A percentile compares a stretch with the other conserved stretches of the same genome.
Conservation (phyloP, 805 yeast species). For the Candida khao-thaluensis region DNA sequence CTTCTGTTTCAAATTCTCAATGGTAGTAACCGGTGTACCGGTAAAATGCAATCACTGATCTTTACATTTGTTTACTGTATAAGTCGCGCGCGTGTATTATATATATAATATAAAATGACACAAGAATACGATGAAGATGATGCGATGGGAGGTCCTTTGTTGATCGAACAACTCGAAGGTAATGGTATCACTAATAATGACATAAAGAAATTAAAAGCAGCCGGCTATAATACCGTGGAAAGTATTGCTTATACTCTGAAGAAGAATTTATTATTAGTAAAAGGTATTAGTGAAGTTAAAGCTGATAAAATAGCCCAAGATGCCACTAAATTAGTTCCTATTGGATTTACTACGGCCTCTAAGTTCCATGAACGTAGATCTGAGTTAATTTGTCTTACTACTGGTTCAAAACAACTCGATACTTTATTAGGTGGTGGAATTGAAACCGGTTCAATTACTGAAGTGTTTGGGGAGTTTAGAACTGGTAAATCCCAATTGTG, state of each 20-base stretch:
- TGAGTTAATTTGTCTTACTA: constrained; percentile 87
- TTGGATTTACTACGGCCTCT: constrained; percentile 97
- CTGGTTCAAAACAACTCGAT: constrained; percentile 93
- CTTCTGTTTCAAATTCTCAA: too few species aligned
- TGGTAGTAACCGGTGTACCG: neutral
- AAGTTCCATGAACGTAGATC: constrained; percentile 89
- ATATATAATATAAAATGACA: constrained; percentile 10
- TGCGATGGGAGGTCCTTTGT: constrained; percentile 38
- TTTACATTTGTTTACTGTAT: constrained; percentile 3
- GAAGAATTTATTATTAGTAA: constrained; percentile 69
- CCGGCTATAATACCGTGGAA: constrained; percentile 87
- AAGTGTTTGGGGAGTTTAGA: constrained; percentile 94
- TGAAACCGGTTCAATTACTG: constrained; percentile 96
- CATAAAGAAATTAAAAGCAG: constrained; percentile 73
- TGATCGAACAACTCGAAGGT: constrained; percentile 55
- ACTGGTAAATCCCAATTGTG: constrained; percentile 97
- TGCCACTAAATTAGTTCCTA: constrained; percentile 83
- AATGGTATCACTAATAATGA: constrained; percentile 85
- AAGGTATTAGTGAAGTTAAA: constrained; percentile 94
- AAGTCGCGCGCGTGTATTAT: constrained; percentile 3
- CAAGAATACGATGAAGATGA: constrained; percentile 32
- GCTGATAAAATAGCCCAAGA: constrained; percentile 82
- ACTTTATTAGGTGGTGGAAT: constrained; percentile 94
- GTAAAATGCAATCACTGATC: neutral
- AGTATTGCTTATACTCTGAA: constrained; percentile 92